Evolutionary conservation across 257 asterid genomes (phyloP), one percentile per base, ranked within the genome.

Genomic region (Avicennia marina): DNA sequence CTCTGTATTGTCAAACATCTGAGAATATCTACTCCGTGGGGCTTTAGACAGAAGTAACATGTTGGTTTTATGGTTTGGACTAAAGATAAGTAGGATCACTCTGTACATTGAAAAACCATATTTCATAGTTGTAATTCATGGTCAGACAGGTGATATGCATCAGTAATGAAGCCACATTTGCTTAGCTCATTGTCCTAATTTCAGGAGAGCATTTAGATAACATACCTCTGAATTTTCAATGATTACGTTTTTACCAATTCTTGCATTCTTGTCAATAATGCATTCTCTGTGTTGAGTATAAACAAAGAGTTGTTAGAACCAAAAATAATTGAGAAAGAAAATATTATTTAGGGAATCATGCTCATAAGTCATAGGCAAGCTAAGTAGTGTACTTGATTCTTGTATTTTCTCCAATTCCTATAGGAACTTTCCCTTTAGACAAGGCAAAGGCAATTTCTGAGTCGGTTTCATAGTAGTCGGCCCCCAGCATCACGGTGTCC

Each of bases 401-500:
- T 59, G 96, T 75, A 56, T 91, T 85, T 69, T 87, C 98, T 76
- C 98, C 98, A 36, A 91, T 91, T 60, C 98, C 96, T 8, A 81
- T 31, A 2, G 96, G 96, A 60, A 85, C 95, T 78, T 85, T 83
- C 34, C 95, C 95, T 68, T 79, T 94, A 26, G 95, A 80, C 51
- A 91, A 45, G 53, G 78, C 72, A 20, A 64, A 79, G 39, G 80
- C 84, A 45, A 83, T 58, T 76, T 91, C 98, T 7, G 81, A 75
- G 52, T 83, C 94, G 31, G 96, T 88, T 88, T 91, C 96, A 34
- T 85, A 91, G 73, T 54, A 78, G 79, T 87, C 98, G 49, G 96
- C 98, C 17, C 96, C 96, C 36, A 90, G 88, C 98, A 90, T 87
- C 70, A 87, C 96, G 3, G 94, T 83, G 69, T 90, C 98, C 98